phyloP scores from a whole-genome alignment of 164 flowering plant species.

The Nelumbo lutea region DNA sequence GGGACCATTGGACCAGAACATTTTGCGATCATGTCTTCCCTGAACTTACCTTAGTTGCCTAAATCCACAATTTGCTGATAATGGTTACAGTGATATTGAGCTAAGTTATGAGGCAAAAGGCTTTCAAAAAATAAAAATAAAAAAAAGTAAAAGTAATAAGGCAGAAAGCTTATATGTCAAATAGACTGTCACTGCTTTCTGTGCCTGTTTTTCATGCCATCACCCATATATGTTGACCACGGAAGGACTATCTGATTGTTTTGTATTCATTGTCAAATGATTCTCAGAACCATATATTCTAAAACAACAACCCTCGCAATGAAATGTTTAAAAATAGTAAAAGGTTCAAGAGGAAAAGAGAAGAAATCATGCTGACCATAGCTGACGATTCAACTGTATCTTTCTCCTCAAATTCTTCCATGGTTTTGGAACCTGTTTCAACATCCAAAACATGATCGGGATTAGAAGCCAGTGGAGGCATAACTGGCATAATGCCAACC shows the following conservation, averaged over 20 bases:
- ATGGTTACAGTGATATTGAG: too few relatives aligned
- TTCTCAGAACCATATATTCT: not conserved
- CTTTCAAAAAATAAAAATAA: too few relatives aligned
- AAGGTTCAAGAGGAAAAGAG: not conserved
- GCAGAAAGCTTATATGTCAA: not conserved
- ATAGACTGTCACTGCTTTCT: not conserved
- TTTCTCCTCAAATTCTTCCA: conserved; percentile 10
- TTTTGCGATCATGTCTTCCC: too few relatives aligned
- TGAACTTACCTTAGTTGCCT: too few relatives aligned
- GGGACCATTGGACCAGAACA: too few relatives aligned
- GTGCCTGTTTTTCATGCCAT: not conserved
- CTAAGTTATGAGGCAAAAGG: too few relatives aligned
- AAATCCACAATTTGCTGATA: too few relatives aligned
- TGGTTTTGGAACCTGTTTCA: conserved; percentile 4
- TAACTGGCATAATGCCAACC: not conserved
- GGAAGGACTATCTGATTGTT: not conserved
- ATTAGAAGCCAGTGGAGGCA: conserved; percentile 8
- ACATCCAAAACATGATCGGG: conserved; percentile 17
- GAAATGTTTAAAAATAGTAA: not conserved
- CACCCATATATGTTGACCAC: not conserved
- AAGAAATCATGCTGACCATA: conserved; percentile 16
- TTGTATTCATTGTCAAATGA: not conserved
- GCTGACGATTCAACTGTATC: conserved; percentile 7
- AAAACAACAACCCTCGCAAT: not conserved
- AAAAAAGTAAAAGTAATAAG: too few relatives aligned